Evolutionary conservation across 1,139 yeast species (phyloP), one percentile per base, ranked within the genome.

Genomic region (Nakaseomyces kungkrabaensis): DNA sequence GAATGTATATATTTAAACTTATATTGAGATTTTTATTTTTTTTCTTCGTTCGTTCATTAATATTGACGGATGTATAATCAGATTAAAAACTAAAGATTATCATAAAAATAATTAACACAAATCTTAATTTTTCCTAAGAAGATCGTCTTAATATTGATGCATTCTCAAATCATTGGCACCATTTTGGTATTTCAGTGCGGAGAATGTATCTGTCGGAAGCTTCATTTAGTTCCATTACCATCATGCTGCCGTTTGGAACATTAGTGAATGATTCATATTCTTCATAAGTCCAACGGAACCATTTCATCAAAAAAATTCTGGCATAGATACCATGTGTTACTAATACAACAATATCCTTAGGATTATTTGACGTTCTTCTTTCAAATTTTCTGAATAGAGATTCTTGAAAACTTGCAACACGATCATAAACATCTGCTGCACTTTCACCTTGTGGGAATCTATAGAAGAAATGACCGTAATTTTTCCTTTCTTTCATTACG

Each of bases 321-420:
- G 95, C 86, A 94, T 95, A 88, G 22, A 89, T 86, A 7, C 97
- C 97, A 65, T 89, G 97, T 2, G 96, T 84, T 37, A 89, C 96
- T 47, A 89, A 70, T 1, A 89, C 90, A 46, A 88, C 73, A 17
- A 88, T 82, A 49, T 64, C 68, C 46, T 66, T 53, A n/a, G 59
- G 58, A 31, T 51, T 56, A 33, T 53, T 51, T 43, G 48, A 46
- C 31, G 45, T 51, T 49, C 40, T 55, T 48, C 52, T 58, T 72
- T 78, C 79, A 62, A 89, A 89, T 62, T 85, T 94, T 42, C 97
- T 73, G 65, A 82, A 87, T 44, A 89, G 68, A 0, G 95, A 79
- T 65, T 88, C 96, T 63, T 88, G 88, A 66, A 89, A 89, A 37
- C 94, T 85, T 2, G 96, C 85, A 53, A 90, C 84, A 46, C 97